Conservation (phyloP, 1,284 basidiomycete genomes). For the Cutaneotrichosporon mucoides region DNA sequence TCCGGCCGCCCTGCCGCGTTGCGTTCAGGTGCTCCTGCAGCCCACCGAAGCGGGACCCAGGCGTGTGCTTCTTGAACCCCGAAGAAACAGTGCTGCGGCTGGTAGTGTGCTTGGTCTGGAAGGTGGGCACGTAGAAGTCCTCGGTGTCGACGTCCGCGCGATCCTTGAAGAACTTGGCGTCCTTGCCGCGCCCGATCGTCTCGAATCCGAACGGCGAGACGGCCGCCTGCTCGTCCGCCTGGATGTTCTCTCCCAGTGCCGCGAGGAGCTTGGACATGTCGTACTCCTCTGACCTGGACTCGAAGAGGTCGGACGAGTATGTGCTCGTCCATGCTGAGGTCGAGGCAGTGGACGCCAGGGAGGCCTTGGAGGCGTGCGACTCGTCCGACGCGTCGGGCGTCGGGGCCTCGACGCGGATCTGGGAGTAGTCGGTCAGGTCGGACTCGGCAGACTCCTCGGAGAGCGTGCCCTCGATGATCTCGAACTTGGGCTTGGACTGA, state of each 20-base stretch:
- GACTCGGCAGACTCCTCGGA: neutral
- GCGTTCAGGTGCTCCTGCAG: too few species aligned
- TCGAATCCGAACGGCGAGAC: constrained; percentile 1
- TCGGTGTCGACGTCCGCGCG: neutral
- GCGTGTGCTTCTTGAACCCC: too few species aligned
- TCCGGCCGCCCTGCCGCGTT: too few species aligned
- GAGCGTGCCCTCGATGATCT: neutral
- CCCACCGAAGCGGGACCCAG: too few species aligned
- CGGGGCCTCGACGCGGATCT: neutral
- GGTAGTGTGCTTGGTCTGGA: neutral
- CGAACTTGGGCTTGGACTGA: neutral
- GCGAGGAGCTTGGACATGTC: constrained; percentile 1
- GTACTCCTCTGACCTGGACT: neutral
- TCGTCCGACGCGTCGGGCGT: neutral
- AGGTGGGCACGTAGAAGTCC: constrained; percentile 8
- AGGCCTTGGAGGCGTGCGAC: too few species aligned
- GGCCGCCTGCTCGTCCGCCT: neutral
- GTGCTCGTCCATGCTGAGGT: neutral
- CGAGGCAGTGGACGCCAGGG: neutral
- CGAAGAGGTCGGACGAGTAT: neutral
- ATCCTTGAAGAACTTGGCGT: neutral
- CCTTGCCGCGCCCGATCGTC: neutral
- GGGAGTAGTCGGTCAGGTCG: neutral
- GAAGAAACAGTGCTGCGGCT: neutral
- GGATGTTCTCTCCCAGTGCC: neutral